phyloP scores from a whole-genome alignment of 2,329 filamentous ascomycete genomes.

The Aquanectria penicillioides region DNA sequence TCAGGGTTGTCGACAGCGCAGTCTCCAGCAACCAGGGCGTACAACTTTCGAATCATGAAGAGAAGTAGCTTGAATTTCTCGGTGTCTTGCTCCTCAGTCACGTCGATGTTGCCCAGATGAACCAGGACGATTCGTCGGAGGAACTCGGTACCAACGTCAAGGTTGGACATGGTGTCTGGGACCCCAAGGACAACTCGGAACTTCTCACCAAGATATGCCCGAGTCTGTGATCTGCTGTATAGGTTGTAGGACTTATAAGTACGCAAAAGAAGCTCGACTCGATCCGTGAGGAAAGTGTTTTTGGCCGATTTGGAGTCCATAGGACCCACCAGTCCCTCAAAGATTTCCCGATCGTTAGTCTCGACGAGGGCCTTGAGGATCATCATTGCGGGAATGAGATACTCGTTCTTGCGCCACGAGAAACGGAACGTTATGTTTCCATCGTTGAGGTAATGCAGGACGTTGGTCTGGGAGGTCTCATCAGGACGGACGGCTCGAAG shows the following conservation, averaged over 20 bases:
- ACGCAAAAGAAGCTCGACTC: slow-evolving; percentile 88
- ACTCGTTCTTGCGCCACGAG: slow-evolving; percentile 98
- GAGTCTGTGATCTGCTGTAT: slow-evolving; percentile 82
- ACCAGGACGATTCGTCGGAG: slow-evolving; percentile 89
- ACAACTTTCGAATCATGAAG: slow-evolving; percentile 97
- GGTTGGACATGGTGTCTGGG: slow-evolving; percentile 83
- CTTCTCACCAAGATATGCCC: slow-evolving; percentile 88
- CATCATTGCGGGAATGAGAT: slow-evolving; percentile 96
- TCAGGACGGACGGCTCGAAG: slow-evolving; percentile 94
- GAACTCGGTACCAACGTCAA: slow-evolving; percentile 92
- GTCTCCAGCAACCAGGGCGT: slow-evolving; percentile 90
- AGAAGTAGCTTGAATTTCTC: slow-evolving; percentile 96
- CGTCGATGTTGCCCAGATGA: slow-evolving; percentile 86
- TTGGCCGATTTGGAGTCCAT: slow-evolving; percentile 79
- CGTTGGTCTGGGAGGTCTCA: slow-evolving; percentile 97
- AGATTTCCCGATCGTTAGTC: slow-evolving; percentile 96
- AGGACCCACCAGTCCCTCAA: slow-evolving; percentile 87
- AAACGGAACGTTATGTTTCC: slow-evolving; percentile 98
- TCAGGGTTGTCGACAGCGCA: slow-evolving; percentile 96
- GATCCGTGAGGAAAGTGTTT: slow-evolving; percentile 94
- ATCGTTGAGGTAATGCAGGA: slow-evolving; percentile 93
- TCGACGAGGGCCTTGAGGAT: slow-evolving; percentile 93
- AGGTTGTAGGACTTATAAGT: slow-evolving; percentile 93
- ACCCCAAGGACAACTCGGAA: slow-evolving; percentile 90
- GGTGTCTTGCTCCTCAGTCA: slow-evolving; percentile 83